Conservation (phyloP, 345 rosid species). For the Pugionium cornutum region DNA sequence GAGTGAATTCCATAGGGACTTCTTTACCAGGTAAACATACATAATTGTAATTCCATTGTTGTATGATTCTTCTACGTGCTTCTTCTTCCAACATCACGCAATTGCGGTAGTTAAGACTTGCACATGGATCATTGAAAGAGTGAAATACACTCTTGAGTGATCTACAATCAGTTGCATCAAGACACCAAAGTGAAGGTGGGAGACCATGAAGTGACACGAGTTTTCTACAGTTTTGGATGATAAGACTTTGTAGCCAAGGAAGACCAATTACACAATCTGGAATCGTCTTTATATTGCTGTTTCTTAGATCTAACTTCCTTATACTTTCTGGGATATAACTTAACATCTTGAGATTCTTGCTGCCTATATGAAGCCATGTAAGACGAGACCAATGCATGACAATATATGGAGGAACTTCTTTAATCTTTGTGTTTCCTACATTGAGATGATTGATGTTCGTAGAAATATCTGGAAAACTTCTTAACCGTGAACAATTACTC, state of each 20-base stretch:
- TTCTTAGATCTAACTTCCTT: neutral
- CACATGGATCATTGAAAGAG: neutral
- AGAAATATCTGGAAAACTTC: slow-evolving; percentile 24
- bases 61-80: slow-evolving; percentile 6
- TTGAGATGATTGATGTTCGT: neutral
- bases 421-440: neutral
- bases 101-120: neutral
- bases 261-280: slow-evolving; percentile 11
- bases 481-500: slow-evolving; percentile 13
- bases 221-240: neutral
- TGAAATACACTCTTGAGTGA: slow-evolving; percentile 17
- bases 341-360: slow-evolving; percentile 16
- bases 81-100: neutral
- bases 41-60: neutral
- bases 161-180: neutral
- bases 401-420: slow-evolving; percentile 18
- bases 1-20: neutral
- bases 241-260: neutral
- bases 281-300: neutral
- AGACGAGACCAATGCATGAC: neutral
- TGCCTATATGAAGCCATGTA: neutral
- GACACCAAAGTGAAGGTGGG: neutral
- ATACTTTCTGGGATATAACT: neutral
- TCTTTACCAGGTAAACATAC: neutral
- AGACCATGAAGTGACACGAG: slow-evolving; percentile 5